phyloP scores from a whole-genome alignment of 2,329 filamentous ascomycete species.

The Ophiostoma novo-ulmi region DNA sequence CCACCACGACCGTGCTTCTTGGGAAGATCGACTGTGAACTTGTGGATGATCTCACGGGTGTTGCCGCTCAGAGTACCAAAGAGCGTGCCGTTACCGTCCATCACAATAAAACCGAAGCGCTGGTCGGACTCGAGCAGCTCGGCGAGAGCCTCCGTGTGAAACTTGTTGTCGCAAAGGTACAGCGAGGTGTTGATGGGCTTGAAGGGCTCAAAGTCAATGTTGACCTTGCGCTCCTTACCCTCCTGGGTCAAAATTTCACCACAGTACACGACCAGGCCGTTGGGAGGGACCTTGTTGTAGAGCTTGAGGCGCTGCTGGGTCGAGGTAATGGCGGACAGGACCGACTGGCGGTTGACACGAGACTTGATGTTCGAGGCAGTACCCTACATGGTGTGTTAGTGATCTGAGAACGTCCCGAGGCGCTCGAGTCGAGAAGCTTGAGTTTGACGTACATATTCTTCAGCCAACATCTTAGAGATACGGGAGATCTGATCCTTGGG shows the following conservation, averaged over 20 bases:
- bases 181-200: slow-evolving; percentile 99
- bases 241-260: slow-evolving; percentile 99
- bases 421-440: not conserved
- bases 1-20: slow-evolving; percentile 99
- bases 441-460: slow-evolving; percentile 78
- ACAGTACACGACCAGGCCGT: slow-evolving; percentile 96
- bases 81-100: slow-evolving; percentile 97
- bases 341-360: slow-evolving; percentile 95
- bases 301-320: slow-evolving; percentile 98
- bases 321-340: slow-evolving; percentile 95
- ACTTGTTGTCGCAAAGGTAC: slow-evolving; percentile 99
- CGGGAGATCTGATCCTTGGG: slow-evolving; percentile 98
- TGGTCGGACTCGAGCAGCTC: slow-evolving; percentile 98
- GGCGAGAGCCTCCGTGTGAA: slow-evolving; percentile 94
- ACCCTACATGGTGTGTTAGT: slow-evolving; percentile 52
- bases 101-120: slow-evolving; percentile 99
- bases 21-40: slow-evolving; percentile 96
- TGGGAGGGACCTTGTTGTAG: slow-evolving; percentile 97
- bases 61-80: slow-evolving; percentile 97
- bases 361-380: slow-evolving; percentile 99
- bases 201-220: slow-evolving; percentile 99
- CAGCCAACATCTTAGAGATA: slow-evolving; percentile 98
- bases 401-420: not conserved
- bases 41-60: slow-evolving; percentile 93
- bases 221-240: slow-evolving; percentile 99